Conservation (phyloP, 2,329 filamentous ascomycete genomes). For the Fulvia fulva region DNA sequence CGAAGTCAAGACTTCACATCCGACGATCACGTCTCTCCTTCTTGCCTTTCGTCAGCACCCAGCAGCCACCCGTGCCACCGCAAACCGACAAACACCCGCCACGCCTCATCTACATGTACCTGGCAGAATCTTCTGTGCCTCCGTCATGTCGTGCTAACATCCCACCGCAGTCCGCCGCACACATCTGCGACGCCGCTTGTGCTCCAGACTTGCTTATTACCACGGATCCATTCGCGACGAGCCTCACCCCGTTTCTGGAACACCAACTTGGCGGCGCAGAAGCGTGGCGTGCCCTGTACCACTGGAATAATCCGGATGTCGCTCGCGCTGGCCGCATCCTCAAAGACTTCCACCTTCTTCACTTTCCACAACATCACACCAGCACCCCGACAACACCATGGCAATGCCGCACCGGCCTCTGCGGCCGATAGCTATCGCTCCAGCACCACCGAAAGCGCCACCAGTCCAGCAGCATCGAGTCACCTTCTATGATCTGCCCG, state of each 20-base stretch:
- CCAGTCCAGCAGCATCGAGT: slow-evolving; percentile 10
- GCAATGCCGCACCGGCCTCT: slow-evolving; percentile 10
- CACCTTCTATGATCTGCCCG: slow-evolving; percentile 31
- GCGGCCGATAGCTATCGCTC: slow-evolving; percentile 9
- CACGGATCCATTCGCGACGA: background rate
- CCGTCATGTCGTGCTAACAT: background rate
- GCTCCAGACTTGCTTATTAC: background rate
- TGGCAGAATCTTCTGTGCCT: background rate
- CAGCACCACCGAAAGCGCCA: slow-evolving; percentile 15
- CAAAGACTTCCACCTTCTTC: slow-evolving; percentile 1
- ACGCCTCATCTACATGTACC: background rate
- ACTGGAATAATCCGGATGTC: background rate
- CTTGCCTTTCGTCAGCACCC: no score
- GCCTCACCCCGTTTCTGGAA: slow-evolving; percentile 1
- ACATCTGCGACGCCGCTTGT: background rate
- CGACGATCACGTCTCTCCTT: no score
- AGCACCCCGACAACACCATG: slow-evolving; percentile 6
- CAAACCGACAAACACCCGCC: background rate
- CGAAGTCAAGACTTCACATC: no score
- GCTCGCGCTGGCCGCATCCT: background rate
- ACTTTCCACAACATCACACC: background rate
- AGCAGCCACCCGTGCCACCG: background rate
- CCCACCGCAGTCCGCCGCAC: background rate
- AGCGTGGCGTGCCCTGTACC: slow-evolving; percentile 2
- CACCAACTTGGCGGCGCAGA: background rate